Conservation (phyloP, 495 filamentous ascomycete species). For the Cercophora samala region DNA sequence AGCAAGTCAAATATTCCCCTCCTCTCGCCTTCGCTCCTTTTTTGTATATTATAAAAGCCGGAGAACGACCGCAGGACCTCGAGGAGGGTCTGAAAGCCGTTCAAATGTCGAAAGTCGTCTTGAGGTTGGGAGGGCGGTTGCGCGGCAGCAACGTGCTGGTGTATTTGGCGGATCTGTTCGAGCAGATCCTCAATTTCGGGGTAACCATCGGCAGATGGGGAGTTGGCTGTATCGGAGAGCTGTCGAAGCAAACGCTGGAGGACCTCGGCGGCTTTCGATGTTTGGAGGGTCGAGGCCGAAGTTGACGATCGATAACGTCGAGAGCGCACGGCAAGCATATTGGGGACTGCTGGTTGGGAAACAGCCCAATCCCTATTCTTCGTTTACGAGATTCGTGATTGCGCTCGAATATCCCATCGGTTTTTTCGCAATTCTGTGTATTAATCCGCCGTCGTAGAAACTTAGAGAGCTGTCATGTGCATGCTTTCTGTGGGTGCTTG, state of each 20-base stretch:
- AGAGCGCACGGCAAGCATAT: conserved; percentile 45
- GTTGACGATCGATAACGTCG: conserved; percentile 62
- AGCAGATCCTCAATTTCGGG: conserved; percentile 43
- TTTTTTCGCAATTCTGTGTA: conserved; percentile 12
- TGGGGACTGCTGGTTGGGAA: background rate
- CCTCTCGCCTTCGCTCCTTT: conserved; percentile 57
- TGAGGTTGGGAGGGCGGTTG: conserved; percentile 45
- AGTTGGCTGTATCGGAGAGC: conserved; percentile 36
- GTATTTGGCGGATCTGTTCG: conserved; percentile 41
- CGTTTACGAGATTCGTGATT: conserved; percentile 11
- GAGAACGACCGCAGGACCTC: conserved; percentile 64
- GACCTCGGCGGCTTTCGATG: conserved; percentile 57
- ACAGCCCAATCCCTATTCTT: background rate
- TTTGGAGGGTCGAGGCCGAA: conserved; percentile 53
- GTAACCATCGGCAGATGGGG: conserved; percentile 30
- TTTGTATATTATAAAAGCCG: conserved; percentile 66
- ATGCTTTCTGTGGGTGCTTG: background rate
- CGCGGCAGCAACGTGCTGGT: conserved; percentile 48
- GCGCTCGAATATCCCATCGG: conserved; percentile 27
- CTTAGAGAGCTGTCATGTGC: conserved; percentile 22
- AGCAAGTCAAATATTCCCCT: conserved; percentile 64
- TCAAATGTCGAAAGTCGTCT: conserved; percentile 79
- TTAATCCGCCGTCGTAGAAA: background rate
- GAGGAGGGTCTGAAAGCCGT: conserved; percentile 75
- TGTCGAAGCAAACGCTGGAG: conserved; percentile 57